Evolutionary conservation across 2,329 filamentous ascomycete genomes (phyloP), one percentile per base, ranked within the genome.

Genomic region (Fusarium burgessii): DNA sequence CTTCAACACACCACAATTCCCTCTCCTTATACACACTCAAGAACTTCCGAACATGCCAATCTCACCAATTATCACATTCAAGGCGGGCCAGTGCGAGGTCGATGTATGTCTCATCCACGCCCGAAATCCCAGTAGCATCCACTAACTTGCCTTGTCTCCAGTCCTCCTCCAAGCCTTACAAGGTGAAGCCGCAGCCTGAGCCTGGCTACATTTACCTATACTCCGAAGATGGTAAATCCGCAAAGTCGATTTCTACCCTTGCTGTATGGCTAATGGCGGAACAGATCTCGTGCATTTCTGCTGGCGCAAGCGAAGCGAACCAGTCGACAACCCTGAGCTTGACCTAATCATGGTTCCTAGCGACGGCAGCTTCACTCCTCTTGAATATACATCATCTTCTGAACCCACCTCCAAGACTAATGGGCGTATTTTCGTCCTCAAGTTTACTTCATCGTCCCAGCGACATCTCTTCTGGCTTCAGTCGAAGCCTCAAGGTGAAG

Each of bases 391-490:
- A 58, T 82, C 85, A 65, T 84, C 86, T 18, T 85, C 87, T 56
- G 86, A 89, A 71, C 84, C 87, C 2, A 84, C 86, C 18, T 84
- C 88, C 62, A 89, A 93, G 78, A 91, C 92, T 47, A 94, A 97
- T 79, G 97, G 95, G 73, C 93, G 96, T 76, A 91, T 99, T 80
- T 98, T 95, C 80, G 91, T 93, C 62, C 90, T 99, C 78, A 98
- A 97, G 82, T 99, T 99, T 84, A 89, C 88, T 33, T 98, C 95
- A 15, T 97, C 94, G 70, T 96, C 94, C 63, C 91, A 97, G 82
- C 91, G 95, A 77, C 88, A 98, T 82, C 87, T 98, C 65, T 99
- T 98, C 85, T 99, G 95, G 95, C 86, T 99, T 78, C 96, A 99
- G 83, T 96, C 94, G 33, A 95, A 95, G 82, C 88, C 92, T 35